phyloP scores from a whole-genome alignment of 345 rosid genomes.

The Sapria himalayana region DNA sequence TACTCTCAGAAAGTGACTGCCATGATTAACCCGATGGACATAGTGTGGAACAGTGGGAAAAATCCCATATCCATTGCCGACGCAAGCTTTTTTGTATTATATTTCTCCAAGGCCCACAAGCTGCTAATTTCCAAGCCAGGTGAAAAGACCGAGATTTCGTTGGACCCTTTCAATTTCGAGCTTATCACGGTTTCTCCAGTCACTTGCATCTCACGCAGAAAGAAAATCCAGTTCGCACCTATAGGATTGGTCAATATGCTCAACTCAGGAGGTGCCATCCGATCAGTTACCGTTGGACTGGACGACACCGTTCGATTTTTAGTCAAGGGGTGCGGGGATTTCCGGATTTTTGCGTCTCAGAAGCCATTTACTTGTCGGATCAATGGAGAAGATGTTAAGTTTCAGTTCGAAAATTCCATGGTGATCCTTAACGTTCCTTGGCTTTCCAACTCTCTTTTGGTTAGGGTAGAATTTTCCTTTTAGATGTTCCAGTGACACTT shows the following conservation, averaged over 20 bases:
- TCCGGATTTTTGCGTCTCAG: slow-evolving; percentile 45
- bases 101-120: slow-evolving; percentile 49
- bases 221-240: slow-evolving; percentile 44
- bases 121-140: slow-evolving; percentile 30
- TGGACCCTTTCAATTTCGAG: slow-evolving; percentile 71
- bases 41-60: slow-evolving; percentile 71
- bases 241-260: slow-evolving; percentile 80
- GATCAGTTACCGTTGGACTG: slow-evolving; percentile 19
- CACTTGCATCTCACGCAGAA: slow-evolving; percentile 16
- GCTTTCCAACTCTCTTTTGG: slow-evolving; percentile 27
- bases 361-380: slow-evolving; percentile 43
- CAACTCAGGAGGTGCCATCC: slow-evolving; percentile 70
- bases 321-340: slow-evolving; percentile 55
- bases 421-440: slow-evolving; percentile 41
- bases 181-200: slow-evolving; percentile 64
- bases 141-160: slow-evolving; percentile 29
- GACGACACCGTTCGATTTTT: slow-evolving; percentile 16
- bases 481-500: slow-evolving; percentile 9
- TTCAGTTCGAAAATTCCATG: slow-evolving; percentile 33
- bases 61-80: slow-evolving; percentile 44
- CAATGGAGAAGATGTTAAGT: slow-evolving; percentile 35
- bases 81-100: slow-evolving; percentile 39
- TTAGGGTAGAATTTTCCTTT: slow-evolving; percentile 32
- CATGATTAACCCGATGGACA: slow-evolving; percentile 31
- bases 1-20: slow-evolving; percentile 33